Conservation (phyloP, 2,329 filamentous ascomycete genomes). For the Parasarocladium wereldwijsianum region DNA sequence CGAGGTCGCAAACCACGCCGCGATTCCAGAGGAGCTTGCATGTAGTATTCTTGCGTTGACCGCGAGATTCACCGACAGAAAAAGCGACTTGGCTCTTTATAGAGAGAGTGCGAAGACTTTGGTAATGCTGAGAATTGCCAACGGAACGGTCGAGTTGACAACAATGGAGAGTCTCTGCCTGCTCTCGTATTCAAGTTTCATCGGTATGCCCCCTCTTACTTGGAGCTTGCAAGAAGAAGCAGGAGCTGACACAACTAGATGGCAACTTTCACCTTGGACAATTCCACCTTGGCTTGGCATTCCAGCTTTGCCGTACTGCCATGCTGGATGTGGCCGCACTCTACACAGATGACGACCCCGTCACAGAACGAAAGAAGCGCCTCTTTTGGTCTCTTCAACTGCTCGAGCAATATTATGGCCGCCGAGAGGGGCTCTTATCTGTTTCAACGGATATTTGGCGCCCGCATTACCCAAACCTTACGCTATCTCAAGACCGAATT, state of each 20-base stretch:
- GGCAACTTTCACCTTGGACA: slow-evolving; percentile 32
- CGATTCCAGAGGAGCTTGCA: slow-evolving; percentile 23
- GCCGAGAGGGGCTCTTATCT: slow-evolving; percentile 27
- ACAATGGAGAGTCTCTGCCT: slow-evolving; percentile 36
- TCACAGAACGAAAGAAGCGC: slow-evolving; percentile 28
- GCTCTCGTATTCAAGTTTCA: slow-evolving; percentile 32
- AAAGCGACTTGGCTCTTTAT: slow-evolving; percentile 18
- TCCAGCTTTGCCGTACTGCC: slow-evolving; percentile 34
- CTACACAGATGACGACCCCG: slow-evolving; percentile 20
- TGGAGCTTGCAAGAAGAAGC: neutral
- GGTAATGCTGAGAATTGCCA: slow-evolving; percentile 34
- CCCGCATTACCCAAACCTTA: slow-evolving; percentile 18
- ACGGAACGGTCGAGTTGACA: slow-evolving; percentile 30
- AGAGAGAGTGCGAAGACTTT: slow-evolving; percentile 24
- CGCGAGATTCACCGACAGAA: slow-evolving; percentile 21
- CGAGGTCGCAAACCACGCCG: slow-evolving; percentile 19
- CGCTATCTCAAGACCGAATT: slow-evolving; percentile 10
- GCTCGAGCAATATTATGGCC: slow-evolving; percentile 33
- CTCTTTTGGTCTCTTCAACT: slow-evolving; percentile 36
- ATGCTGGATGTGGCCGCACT: slow-evolving; percentile 28
- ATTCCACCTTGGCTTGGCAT: slow-evolving; percentile 33
- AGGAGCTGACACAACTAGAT: slow-evolving; percentile 17
- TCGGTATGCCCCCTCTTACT: slow-evolving; percentile 18
- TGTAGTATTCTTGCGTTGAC: slow-evolving; percentile 26
- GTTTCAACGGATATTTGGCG: slow-evolving; percentile 26